These are phyloP conservation scores for Lodderomyces theae DNA, from an alignment of 1,139 yeast species.

Conservation along the genomic window DNA sequence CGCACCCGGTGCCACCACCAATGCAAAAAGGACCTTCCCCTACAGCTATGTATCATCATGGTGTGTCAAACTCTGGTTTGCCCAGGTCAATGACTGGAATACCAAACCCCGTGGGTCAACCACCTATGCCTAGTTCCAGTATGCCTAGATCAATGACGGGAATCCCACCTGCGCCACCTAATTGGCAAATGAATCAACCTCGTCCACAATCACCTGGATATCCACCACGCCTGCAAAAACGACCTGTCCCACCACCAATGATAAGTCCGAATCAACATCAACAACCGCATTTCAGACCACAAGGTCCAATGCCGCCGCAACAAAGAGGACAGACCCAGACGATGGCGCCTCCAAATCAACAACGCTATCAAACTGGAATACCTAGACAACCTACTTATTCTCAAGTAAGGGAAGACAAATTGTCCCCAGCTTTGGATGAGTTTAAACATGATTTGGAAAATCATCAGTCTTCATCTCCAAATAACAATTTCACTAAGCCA, in stretches of 20 bases:
- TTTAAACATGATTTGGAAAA: conserved; percentile 30
- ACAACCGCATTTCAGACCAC: conserved; percentile 1
- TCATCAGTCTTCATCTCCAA: conserved; percentile 16
- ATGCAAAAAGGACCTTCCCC: neutral
- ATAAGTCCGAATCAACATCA: neutral
- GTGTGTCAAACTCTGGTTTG: neutral
- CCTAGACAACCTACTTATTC: conserved; percentile 12
- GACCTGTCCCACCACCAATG: conserved; percentile 9
- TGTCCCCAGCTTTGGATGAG: conserved; percentile 31
- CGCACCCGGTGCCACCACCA: neutral
- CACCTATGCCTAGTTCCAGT: conserved; percentile 1
- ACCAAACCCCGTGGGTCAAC: neutral
- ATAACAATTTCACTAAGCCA: no score
- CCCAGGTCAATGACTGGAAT: conserved; percentile 1
- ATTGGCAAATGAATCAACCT: neutral
- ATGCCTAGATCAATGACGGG: conserved; percentile 2
- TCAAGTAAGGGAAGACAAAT: conserved; percentile 17
- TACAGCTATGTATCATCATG: neutral
- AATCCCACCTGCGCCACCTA: conserved; percentile 1
- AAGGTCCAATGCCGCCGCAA: conserved; percentile 1
- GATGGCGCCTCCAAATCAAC: conserved; percentile 4
- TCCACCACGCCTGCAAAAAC: conserved; percentile 13
- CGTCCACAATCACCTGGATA: conserved; percentile 5
- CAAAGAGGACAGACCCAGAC: neutral
- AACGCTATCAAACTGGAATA: conserved; percentile 5